Evolutionary conservation across 192 early-diverging fungal genomes (phyloP), one percentile per base, ranked within the genome.

Genomic region (Blastocladiella britannica): DNA sequence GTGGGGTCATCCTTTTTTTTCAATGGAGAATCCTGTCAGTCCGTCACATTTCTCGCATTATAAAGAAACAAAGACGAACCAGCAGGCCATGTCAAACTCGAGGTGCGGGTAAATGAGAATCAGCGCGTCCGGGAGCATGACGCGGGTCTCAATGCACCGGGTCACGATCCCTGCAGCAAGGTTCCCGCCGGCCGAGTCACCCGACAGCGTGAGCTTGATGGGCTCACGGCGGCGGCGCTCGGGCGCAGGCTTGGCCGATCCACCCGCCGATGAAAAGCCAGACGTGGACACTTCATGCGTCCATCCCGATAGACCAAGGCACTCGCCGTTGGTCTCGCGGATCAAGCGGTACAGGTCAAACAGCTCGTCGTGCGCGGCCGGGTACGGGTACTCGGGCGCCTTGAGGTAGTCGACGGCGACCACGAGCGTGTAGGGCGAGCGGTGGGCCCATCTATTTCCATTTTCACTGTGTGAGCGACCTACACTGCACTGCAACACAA

Each of bases 121-220:
- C 9, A 97, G 60, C 7, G 83, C 88, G 5, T 67, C 69, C 7
- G 92, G 92, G 25, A 68, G 63, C 29, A 61, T 70, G 29, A 67
- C 71, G 12, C 69, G 65, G 8, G 63, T 62, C 59, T 88, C 87
- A 27, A 92, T 69, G 54, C 84, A 81, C 58, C 88, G 85, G 62
- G 87, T 76, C 52, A 83, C 82, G 3, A 87, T 74, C 0, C 84
- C 75, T 4, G 86, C 69, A 3, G 79, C 74, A 23, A 97, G 66
- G 60, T 93, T 97, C 27, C 87, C 93, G n/a, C 93, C 93, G 9
- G 93, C 93, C 51, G 90, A 93, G 62, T 97, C 93, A 56, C 93
- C 93, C 22, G 75, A 67, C 30, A 97, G 52, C 22, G 79, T 76
- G 30, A 92, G 79, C 43, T 82, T 81, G 60, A 91, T 73, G 6